These are phyloP conservation scores for Hippophae rhamnoides DNA, from an alignment of 306 rosid genomes.

Conservation along the genomic window DNA sequence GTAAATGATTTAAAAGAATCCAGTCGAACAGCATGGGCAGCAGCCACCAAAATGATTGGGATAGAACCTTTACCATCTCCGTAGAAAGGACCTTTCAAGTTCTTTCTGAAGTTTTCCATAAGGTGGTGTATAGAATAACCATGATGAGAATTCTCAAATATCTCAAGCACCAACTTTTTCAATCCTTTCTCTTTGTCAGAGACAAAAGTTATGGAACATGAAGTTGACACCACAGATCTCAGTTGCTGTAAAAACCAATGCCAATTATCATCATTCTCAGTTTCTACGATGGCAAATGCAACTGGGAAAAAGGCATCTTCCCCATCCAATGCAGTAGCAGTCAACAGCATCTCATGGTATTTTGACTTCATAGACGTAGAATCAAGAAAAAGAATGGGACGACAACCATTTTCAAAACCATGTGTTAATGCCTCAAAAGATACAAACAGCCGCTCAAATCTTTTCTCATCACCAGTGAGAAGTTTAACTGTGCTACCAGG, in stretches of 20 bases:
- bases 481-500: conserved; percentile 34
- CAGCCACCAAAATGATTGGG: conserved; percentile 30
- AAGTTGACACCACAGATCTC: conserved; percentile 17
- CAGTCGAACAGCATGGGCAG: conserved; percentile 32
- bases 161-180: conserved; percentile 23
- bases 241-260: conserved; percentile 46
- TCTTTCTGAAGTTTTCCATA: conserved; percentile 35
- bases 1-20: conserved; percentile 24
- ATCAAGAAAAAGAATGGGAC: conserved; percentile 50
- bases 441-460: conserved; percentile 33
- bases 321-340: conserved; percentile 47
- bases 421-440: conserved; percentile 29
- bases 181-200: conserved; percentile 40
- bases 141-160: conserved; percentile 28
- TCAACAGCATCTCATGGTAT: conserved; percentile 35
- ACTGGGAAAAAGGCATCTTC: conserved; percentile 39
- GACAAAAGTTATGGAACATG: conserved; percentile 35
- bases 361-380: conserved; percentile 35
- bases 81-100: conserved; percentile 39
- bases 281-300: conserved; percentile 39
- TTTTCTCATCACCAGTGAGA: conserved; percentile 21
- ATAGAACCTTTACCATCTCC: conserved; percentile 44
- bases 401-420: conserved; percentile 45
- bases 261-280: conserved; percentile 39
- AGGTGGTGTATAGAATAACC: conserved; percentile 49